Conservation (phyloP, 106 monocot genomes). For the Dioscorea alata region DNA sequence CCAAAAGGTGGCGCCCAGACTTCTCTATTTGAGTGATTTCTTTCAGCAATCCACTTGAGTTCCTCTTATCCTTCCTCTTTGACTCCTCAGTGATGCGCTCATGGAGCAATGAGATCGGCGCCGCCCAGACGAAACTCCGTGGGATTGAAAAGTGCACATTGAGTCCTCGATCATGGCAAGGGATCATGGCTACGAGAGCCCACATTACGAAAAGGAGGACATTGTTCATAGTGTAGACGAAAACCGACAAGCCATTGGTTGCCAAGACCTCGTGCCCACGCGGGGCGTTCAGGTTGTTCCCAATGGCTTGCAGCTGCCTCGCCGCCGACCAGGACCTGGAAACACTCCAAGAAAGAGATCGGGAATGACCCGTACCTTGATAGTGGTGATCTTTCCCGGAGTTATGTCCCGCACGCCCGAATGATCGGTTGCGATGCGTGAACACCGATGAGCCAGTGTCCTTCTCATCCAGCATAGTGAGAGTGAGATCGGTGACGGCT, state of each 20-base stretch:
- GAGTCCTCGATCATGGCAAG: slow-evolving; percentile 63
- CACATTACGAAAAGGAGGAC: slow-evolving; percentile 52
- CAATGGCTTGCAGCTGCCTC: slow-evolving; percentile 50
- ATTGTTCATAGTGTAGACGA: slow-evolving; percentile 47
- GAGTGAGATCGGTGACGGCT: slow-evolving; percentile 43
- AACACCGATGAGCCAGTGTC: slow-evolving; percentile 21
- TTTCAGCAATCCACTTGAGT: slow-evolving; percentile 44
- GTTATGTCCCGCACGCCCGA: slow-evolving; percentile 16
- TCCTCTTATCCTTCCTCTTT: slow-evolving; percentile 60
- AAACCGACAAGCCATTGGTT: slow-evolving; percentile 28
- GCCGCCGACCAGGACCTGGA: slow-evolving; percentile 58
- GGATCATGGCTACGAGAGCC: slow-evolving; percentile 54
- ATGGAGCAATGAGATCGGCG: slow-evolving; percentile 26
- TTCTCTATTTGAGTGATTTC: slow-evolving; percentile 55
- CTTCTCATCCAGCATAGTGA: slow-evolving; percentile 52
- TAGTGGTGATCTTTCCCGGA: slow-evolving; percentile 6
- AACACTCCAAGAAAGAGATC: slow-evolving; percentile 65
- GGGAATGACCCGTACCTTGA: slow-evolving; percentile 22
- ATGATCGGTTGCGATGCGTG: slow-evolving; percentile 44
- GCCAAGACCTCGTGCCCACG: slow-evolving; percentile 31
- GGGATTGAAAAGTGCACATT: slow-evolving; percentile 46
- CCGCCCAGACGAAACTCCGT: slow-evolving; percentile 43
- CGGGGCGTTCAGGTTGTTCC: slow-evolving; percentile 35
- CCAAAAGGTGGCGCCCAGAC: slow-evolving; percentile 28
- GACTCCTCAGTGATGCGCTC: slow-evolving; percentile 60